Base-by-base conservation (phyloP, 805 yeast species). In the Lachancea waltii region DNA sequence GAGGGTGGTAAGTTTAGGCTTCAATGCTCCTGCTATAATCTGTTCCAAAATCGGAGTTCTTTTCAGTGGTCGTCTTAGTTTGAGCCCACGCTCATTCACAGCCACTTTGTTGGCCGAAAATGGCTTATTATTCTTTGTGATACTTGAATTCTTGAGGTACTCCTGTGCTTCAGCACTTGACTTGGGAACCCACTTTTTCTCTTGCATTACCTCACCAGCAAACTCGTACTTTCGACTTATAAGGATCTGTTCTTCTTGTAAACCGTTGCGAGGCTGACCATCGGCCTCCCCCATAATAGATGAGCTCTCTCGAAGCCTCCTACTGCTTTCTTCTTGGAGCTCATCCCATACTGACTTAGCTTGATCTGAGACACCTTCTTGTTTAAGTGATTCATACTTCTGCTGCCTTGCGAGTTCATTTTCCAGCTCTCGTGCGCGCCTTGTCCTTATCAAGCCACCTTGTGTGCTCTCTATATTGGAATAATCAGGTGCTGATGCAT, bases 131-230 rank as follows among this genome's bases (percentile, higher is more conserved):
- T 35, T 47, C 30, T 41, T 34, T 16, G 35, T 27, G 37, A 48
- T 47, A 35, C 60, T 47, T 29, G 67, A 64, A 1, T 81, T 76
- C 43, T 73, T 75, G 30, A 85, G 58, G 51, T 81, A 86, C 14
- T 89, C 95, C 47, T 76, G 77, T 0, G 94, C 97, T 56, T 86
- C 96, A 10, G 92, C 92, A 7, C 95, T 82, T 32, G 75, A 69
- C 6, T 72, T 73, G 33, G 77, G 81, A 1, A 92, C 97, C 60
- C 71, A 67, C 59, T 85, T 86, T 42, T 80, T 79, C 52, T 89
- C 95, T 0, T 81, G 75, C 2, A 82, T 69, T 2, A 77, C 67
- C 50, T 83, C 83, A 5, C 97, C 97, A 0, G 98, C 97, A 69
- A 86, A 90, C 41, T 84, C 82, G 56, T 85, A 90, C 2, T 79